Base-by-base conservation (phyloP, 177 flowering plant genomes). In the Tripterygium wilfordii region DNA sequence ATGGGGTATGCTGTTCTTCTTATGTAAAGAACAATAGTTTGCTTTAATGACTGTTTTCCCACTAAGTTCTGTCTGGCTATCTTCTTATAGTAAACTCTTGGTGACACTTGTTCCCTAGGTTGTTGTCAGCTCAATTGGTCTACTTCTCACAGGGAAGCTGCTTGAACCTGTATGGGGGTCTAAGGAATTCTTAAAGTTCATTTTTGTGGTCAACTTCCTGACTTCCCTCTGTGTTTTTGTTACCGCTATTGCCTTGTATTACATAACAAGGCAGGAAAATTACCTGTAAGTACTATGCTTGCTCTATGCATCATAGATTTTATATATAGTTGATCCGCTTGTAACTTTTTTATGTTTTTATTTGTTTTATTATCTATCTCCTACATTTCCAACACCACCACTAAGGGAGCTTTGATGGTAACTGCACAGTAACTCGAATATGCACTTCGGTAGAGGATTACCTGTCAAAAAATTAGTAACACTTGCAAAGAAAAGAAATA, bases 111-210 rank as follows among this genome's bases (percentile, higher is more conserved):
- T n/a, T n/a, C 12, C 67, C 36, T 65, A 94, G 99, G 73, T 76
- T 51, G 57, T 77, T 25, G 32, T 68, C 40, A 81, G 88, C 75
- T 64, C 74, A 10, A n/a, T 87, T 56, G 91, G 85, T 61, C 87
- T 94, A 42, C 95, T 94, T 56, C 72, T 94, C 58, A 54, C 85
- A 53, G 97, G 99, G 56, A 89, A 76, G 73, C 60, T 89, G 73
- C 92, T 94, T 55, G 95, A 94, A 53, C 99, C 97, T 26, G 63
- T 89, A 25, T 94, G 99, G 97, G 99, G 99, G 41, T 71, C 99
- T 30, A 78, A 67, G 65, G 99, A 94, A 58, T 87, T 94, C 69
- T 61, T 94, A 61, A 94, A 94, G 80, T 94, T 94, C 76, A 71
- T 89, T 57, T 62, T 89, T 64, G 56, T 83, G 3, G 81, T 89